phyloP scores from a whole-genome alignment of 495 filamentous ascomycete species.

The Trichoderma asperelloides region DNA sequence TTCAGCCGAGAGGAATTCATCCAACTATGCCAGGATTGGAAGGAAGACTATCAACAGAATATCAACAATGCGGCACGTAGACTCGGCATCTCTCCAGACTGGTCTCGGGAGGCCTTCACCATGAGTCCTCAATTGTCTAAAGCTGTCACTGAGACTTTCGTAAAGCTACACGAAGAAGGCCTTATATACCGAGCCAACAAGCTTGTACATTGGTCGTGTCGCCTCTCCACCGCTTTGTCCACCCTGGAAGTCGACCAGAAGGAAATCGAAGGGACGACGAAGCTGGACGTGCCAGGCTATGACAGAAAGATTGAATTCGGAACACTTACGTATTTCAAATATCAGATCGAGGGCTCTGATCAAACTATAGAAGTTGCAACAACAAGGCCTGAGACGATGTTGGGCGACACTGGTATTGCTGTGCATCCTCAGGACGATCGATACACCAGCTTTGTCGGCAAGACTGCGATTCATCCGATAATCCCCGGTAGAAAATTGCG shows the following conservation, averaged over 20 bases:
- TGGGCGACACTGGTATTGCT: slow-evolving; percentile 68
- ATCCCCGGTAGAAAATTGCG: slow-evolving; percentile 45
- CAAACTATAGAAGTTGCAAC: slow-evolving; percentile 69
- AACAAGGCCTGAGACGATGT: slow-evolving; percentile 74
- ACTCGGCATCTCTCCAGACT: slow-evolving; percentile 54
- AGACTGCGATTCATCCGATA: slow-evolving; percentile 62
- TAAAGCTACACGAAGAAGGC: slow-evolving; percentile 63
- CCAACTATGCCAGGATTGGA: slow-evolving; percentile 59
- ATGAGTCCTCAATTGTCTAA: slow-evolving; percentile 58
- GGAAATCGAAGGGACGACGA: slow-evolving; percentile 57
- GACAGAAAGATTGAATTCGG: slow-evolving; percentile 65
- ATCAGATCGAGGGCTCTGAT: slow-evolving; percentile 53
- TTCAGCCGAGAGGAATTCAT: slow-evolving; percentile 53
- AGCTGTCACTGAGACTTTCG: slow-evolving; percentile 66
- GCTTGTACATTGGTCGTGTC: slow-evolving; percentile 71
- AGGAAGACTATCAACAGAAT: slow-evolving; percentile 50
- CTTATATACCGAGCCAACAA: slow-evolving; percentile 65
- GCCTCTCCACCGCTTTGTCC: slow-evolving; percentile 64
- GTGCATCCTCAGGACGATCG: slow-evolving; percentile 61
- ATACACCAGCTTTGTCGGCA: slow-evolving; percentile 64
- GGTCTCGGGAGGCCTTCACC: slow-evolving; percentile 64
- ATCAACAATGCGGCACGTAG: slow-evolving; percentile 34
- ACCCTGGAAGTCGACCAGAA: slow-evolving; percentile 71
- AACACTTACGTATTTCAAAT: slow-evolving; percentile 62
- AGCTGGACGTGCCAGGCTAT: slow-evolving; percentile 57